Percentiles rank a stretch among this genome's conserved stretches.
Conservation (phyloP, 371 early-diverging fungal genomes). For the Saksenaea oblongispora region DNA sequence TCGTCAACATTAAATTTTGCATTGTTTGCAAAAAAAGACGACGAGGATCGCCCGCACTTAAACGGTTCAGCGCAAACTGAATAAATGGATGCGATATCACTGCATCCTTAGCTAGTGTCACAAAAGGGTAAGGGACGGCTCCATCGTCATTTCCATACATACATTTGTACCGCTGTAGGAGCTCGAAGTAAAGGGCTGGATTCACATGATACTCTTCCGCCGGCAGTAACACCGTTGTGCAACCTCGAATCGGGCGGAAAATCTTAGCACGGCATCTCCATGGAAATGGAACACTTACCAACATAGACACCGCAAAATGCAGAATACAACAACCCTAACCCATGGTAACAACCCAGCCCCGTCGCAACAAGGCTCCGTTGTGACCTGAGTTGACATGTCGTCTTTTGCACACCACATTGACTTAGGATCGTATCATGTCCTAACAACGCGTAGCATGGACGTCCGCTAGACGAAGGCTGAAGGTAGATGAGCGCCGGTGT, state of each 20-base stretch:
- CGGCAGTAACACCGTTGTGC: slow-evolving; percentile 57
- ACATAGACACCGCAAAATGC: slow-evolving; percentile 73
- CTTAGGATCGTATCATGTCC: slow-evolving; percentile 67
- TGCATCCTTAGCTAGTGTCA: slow-evolving; percentile 57
- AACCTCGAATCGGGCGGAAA: slow-evolving; percentile 27
- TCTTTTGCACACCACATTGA: slow-evolving; percentile 75
- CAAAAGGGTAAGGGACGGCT: not conserved
- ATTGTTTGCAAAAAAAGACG: slow-evolving; percentile 57
- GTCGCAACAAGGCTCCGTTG: slow-evolving; percentile 60
- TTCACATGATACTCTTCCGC: slow-evolving; percentile 52
- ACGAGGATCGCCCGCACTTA: slow-evolving; percentile 26
- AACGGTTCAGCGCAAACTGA: slow-evolving; percentile 62
- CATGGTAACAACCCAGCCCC: slow-evolving; percentile 64
- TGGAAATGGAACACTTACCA: slow-evolving; percentile 28
- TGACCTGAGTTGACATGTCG: slow-evolving; percentile 68
- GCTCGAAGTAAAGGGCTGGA: slow-evolving; percentile 67
- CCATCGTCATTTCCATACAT: slow-evolving; percentile 7
- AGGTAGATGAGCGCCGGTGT: slow-evolving; percentile 56
- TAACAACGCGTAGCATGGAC: slow-evolving; percentile 56
- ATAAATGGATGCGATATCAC: slow-evolving; percentile 69
- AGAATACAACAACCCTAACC: slow-evolving; percentile 75
- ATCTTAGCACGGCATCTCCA: not conserved
- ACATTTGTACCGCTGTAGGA: slow-evolving; percentile 53
- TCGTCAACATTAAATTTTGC: slow-evolving; percentile 69
- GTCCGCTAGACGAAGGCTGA: slow-evolving; percentile 45